Evolutionary conservation across 2,329 filamentous ascomycete genomes (phyloP).

Genomic region (Metarhizium guizhouense): DNA sequence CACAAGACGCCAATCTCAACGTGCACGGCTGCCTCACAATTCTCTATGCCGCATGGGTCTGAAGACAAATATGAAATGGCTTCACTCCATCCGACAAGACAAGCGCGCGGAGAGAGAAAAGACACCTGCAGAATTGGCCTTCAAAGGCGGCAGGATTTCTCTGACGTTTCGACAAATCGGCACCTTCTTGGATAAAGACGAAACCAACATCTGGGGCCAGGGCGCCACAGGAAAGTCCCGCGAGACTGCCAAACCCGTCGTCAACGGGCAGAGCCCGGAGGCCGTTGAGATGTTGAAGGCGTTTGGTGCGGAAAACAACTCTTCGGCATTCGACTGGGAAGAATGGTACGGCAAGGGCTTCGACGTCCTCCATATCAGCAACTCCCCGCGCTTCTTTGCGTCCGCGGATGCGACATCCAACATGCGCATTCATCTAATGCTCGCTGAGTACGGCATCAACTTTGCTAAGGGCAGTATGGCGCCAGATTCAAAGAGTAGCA

Average conservation of each 20-base stretch:
- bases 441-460: conserved; percentile 37
- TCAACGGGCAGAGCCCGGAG: conserved; percentile 60
- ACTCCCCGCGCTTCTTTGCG: conserved; percentile 40
- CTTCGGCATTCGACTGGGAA: conserved; percentile 64
- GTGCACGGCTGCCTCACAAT: conserved; percentile 74
- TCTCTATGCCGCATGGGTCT: conserved; percentile 79
- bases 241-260: conserved; percentile 49
- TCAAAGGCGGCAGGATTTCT: conserved; percentile 71
- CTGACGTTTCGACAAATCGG: conserved; percentile 86
- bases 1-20: conserved; percentile 48
- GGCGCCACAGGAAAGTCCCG: conserved; percentile 65
- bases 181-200: conserved; percentile 65
- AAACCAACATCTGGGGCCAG: conserved; percentile 77
- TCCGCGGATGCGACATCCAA: conserved; percentile 39
- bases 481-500: neutral
- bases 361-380: conserved; percentile 65
- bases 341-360: conserved; percentile 70
- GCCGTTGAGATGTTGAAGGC: conserved; percentile 63
- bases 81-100: conserved; percentile 87
- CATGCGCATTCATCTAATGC: conserved; percentile 38
- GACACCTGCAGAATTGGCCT: conserved; percentile 59
- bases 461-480: conserved; percentile 36
- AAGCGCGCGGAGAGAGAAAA: conserved; percentile 65
- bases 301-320: conserved; percentile 80
- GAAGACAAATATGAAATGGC: conserved; percentile 74